Base-by-base conservation (phyloP, 352 stramenopile species). In the Phytophthora podocarpi region DNA sequence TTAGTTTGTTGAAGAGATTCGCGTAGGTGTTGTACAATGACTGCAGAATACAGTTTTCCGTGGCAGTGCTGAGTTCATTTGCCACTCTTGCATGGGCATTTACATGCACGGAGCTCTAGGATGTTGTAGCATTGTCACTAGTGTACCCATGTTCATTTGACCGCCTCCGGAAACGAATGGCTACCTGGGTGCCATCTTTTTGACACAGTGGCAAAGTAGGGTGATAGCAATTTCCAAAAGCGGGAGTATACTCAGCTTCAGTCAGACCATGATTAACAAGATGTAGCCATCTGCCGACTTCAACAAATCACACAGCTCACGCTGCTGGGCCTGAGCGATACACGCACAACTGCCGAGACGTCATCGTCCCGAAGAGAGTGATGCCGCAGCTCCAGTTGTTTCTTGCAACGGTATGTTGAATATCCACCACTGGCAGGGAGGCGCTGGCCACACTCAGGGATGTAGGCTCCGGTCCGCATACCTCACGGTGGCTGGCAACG, bases 351-450 rank as follows among this genome's bases (percentile, higher is more conserved):
- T 68, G 58, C 40, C 59, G 64, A 34, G 64, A 32, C 15, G 52
- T 76, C 45, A 80, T 69, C 2, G 54, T 73, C 9, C 73, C 73
- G 5, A 80, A 59, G 26, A 82, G 67, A 21, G 74, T 70, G 11
- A 47, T 41, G 12, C 64, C 35, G 46, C 42, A 66, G 36, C 40
- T 64, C 74, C 71, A 81, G 35, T 40, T 48, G 28, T 58, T 58
- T 8, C 43, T 50, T 1, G 42, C 35, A n/a, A 85, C 70, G 2
- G 45, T 18, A 20, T 85, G 76, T 32, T 85, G 67, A 20, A 72
- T 72, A 26, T 76, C 63, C 12, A 76, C 63, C 7, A 73, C 59
- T 2, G 67, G 67, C 30, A 63, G 48, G 21, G 37, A 28, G 15
- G 32, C 24, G 13, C 43, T 61, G 6, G 67, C 41, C 27, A 48